Conservation (phyloP, 768 basidiomycete species). For the Crassisporium funariophilum region DNA sequence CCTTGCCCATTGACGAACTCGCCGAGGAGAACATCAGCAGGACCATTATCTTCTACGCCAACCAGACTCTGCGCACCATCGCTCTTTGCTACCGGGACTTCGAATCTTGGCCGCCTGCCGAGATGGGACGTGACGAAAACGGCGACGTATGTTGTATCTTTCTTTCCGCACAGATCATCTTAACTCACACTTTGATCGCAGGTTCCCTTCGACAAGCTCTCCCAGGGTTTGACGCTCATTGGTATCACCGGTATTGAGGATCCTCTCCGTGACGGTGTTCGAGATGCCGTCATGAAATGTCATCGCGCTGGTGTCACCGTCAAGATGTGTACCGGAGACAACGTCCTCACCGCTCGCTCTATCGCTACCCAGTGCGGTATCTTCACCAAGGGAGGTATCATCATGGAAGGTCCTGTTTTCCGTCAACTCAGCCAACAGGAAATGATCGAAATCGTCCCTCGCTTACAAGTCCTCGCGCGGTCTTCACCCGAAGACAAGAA, state of each 20-base stretch:
- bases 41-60: conserved; percentile 98
- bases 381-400: conserved; percentile 88
- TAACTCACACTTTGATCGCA: conserved; percentile 27
- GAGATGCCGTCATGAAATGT: conserved; percentile 86
- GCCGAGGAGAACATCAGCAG: conserved; percentile 82
- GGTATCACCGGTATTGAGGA: conserved; percentile 96
- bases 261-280: conserved; percentile 88
- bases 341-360: conserved; percentile 92
- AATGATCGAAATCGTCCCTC: conserved; percentile 82
- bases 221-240: conserved; percentile 77
- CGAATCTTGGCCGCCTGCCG: conserved; percentile 77
- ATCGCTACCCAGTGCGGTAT: conserved; percentile 97
- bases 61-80: conserved; percentile 93
- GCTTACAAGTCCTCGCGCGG: conserved; percentile 94
- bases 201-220: conserved; percentile 72
- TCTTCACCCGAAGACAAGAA: conserved; percentile 98
- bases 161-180: conserved; percentile 6
- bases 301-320: conserved; percentile 87
- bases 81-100: conserved; percentile 94
- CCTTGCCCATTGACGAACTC: conserved; percentile 60
- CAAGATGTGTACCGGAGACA: conserved; percentile 99
- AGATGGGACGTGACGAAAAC: conserved; percentile 37
- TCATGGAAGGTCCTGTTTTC: conserved; percentile 98
- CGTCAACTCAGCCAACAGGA: conserved; percentile 71
- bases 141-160: conserved; percentile 49